phyloP scores from a whole-genome alignment of 2,329 filamentous ascomycete genomes.

The Penicillium sumatraense region DNA sequence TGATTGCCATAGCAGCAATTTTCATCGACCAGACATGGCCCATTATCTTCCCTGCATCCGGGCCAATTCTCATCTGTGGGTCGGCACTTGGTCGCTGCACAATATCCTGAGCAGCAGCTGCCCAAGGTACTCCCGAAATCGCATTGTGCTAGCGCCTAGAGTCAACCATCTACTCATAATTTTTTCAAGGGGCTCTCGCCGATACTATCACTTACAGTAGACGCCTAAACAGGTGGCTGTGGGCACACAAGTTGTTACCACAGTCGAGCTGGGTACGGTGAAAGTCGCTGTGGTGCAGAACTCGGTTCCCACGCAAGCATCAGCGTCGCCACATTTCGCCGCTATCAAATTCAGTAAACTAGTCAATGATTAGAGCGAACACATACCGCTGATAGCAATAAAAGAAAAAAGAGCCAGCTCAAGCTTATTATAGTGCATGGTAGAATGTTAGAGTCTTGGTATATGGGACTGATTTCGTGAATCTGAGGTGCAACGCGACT shows the following conservation, averaged over 20 bases:
- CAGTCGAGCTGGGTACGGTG: not conserved
- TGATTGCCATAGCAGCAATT: slow-evolving; percentile 36
- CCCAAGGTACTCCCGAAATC: slow-evolving; percentile 21
- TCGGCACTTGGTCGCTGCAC: slow-evolving; percentile 34
- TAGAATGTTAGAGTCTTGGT: too few relatives aligned
- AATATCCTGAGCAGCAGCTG: slow-evolving; percentile 32
- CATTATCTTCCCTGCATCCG: slow-evolving; percentile 32
- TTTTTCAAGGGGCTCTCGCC: too few relatives aligned
- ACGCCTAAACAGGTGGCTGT: not conserved
- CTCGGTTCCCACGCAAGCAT: slow-evolving; percentile 27
- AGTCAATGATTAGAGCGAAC: not conserved
- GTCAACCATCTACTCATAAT: too few relatives aligned
- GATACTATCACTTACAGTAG: not conserved
- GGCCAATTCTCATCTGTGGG: slow-evolving; percentile 35
- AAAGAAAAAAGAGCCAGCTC: not conserved
- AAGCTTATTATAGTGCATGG: not conserved
- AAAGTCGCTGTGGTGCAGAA: slow-evolving; percentile 30
- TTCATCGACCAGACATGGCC: slow-evolving; percentile 30
- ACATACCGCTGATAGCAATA: not conserved
- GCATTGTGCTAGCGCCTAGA: slow-evolving; percentile 17
- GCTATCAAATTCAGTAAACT: not conserved
- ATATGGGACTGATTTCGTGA: too few relatives aligned
- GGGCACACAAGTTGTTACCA: not conserved
- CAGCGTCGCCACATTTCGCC: slow-evolving; percentile 19
- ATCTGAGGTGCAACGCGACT: not conserved